Evolutionary conservation across 805 yeast species (phyloP).

Genomic region (Lipomyces spencermartinsiae): DNA sequence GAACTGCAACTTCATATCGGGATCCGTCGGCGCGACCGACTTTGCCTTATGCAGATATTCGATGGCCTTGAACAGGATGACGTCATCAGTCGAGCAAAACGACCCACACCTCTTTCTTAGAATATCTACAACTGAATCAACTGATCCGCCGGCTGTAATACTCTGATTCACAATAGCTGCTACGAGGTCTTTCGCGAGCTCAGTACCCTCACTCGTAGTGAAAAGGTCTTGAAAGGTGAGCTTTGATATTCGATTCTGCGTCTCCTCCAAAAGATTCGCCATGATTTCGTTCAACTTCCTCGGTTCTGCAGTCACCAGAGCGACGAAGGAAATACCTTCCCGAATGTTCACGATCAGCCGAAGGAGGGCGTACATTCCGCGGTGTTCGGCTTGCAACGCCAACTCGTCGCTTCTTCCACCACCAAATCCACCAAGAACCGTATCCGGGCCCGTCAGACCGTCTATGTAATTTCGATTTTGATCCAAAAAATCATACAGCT

Average conservation of each 20-base stretch:
- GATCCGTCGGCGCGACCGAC: conserved; percentile 68
- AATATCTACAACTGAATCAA: conserved; percentile 84
- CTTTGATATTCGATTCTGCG: conserved; percentile 69
- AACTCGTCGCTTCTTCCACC: conserved; percentile 45
- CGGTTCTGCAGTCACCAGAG: conserved; percentile 71
- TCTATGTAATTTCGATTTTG: conserved; percentile 55
- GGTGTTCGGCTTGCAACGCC: conserved; percentile 78
- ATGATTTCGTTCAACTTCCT: conserved; percentile 58
- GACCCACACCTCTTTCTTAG: conserved; percentile 93
- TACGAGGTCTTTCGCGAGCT: conserved; percentile 81
- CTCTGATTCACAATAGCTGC: conserved; percentile 88
- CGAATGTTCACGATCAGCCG: conserved; percentile 78
- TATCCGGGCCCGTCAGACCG: conserved; percentile 49
- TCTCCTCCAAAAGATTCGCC: conserved; percentile 68
- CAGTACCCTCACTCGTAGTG: conserved; percentile 67
- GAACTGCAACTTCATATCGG: conserved; percentile 69
- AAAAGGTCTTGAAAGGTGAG: conserved; percentile 78
- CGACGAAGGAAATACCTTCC: conserved; percentile 89
- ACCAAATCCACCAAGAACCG: conserved; percentile 40
- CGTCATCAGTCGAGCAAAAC: conserved; percentile 93
- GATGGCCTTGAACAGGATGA: conserved; percentile 88
- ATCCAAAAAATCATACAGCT: conserved; percentile 49
- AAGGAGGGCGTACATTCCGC: conserved; percentile 79
- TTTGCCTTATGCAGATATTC: conserved; percentile 90
- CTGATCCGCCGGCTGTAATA: conserved; percentile 89